Conservation (phyloP, 129 eudicot species). For the Centrapalus pauciflorus region DNA sequence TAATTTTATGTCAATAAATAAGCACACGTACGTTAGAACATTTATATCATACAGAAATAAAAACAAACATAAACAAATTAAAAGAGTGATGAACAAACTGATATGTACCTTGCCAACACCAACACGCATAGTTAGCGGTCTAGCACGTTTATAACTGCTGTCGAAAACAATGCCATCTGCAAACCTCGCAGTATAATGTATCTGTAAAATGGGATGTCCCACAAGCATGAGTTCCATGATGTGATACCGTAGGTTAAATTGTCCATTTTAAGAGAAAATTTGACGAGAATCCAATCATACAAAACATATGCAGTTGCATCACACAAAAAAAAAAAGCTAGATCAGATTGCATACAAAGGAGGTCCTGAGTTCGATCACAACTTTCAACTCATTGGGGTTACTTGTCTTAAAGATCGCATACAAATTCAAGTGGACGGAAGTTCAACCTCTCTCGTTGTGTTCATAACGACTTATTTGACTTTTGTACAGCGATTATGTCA, state of each 20-base stretch:
- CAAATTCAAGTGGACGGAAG: too few relatives aligned
- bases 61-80: too few relatives aligned
- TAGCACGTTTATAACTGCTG: slow-evolving; percentile 85
- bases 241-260: too few relatives aligned
- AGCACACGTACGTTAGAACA: neutral
- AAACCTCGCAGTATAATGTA: slow-evolving; percentile 94
- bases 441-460: too few relatives aligned
- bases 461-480: too few relatives aligned
- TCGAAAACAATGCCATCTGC: slow-evolving; percentile 87
- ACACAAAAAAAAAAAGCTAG: neutral
- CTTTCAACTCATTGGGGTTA: too few relatives aligned
- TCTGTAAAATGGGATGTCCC: slow-evolving; percentile 26
- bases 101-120: slow-evolving; percentile 72
- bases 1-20: neutral
- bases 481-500: too few relatives aligned
- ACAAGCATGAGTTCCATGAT: neutral
- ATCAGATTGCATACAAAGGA: neutral
- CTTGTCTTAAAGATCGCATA: too few relatives aligned
- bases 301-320: too few relatives aligned
- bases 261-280: too few relatives aligned
- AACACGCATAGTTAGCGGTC: slow-evolving; percentile 87
- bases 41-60: neutral
- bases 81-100: neutral
- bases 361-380: too few relatives aligned
- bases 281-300: too few relatives aligned